A percentile compares a stretch with the other conserved stretches of the same genome.
Evolutionary conservation across 768 basidiomycete genomes (phyloP).

Genomic region (Rhizopogon vinicolor): DNA sequence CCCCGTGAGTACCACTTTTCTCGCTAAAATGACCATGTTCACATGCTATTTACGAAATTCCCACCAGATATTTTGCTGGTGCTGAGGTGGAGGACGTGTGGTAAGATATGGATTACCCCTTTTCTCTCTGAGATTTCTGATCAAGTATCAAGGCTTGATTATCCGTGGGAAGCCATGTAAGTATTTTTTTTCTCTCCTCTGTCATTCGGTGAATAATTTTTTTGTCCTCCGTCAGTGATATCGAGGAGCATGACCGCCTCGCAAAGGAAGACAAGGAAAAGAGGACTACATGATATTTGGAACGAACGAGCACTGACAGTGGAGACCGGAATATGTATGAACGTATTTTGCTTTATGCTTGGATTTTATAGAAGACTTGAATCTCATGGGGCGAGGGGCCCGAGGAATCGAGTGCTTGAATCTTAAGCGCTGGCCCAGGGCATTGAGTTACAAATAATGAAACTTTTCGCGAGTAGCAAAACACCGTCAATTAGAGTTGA

Average conservation of each 20-base stretch:
- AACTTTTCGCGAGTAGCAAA: neutral
- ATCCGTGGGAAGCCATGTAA: conserved; percentile 79
- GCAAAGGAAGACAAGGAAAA: conserved; percentile 40
- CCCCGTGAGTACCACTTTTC: conserved; percentile 42
- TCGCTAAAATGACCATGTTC: neutral
- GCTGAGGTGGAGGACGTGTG: conserved; percentile 70
- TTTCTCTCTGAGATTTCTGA: conserved; percentile 10
- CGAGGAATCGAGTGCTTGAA: no score
- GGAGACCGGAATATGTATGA: neutral
- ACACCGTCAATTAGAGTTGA: neutral
- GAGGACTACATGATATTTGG: neutral
- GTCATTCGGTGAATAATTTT: neutral
- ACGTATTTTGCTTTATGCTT: no score
- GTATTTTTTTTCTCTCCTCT: conserved; percentile 18
- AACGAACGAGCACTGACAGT: neutral
- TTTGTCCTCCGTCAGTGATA: conserved; percentile 43
- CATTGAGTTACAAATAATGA: neutral
- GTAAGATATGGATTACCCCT: conserved; percentile 36
- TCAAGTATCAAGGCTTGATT: conserved; percentile 59
- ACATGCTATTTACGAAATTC: conserved; percentile 5
- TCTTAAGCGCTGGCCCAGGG: no score
- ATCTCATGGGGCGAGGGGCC: no score
- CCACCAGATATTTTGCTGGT: conserved; percentile 71
- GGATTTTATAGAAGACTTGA: no score
- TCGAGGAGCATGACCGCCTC: conserved; percentile 69